These are phyloP conservation scores for Yueomyces sinensis DNA, from an alignment of 805 yeast genomes.

Conservation along the genomic window DNA sequence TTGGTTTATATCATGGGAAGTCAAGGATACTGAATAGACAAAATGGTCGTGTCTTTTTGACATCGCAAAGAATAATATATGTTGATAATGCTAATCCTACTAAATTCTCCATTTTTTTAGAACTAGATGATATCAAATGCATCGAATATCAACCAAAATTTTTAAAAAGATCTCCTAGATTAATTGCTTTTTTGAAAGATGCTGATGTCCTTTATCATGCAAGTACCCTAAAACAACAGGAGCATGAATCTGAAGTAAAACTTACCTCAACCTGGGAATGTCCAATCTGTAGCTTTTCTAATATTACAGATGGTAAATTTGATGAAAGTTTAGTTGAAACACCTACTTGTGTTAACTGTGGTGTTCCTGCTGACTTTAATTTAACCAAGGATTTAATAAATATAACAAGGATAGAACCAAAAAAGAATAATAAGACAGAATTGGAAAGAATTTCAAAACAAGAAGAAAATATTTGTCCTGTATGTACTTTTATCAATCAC, in stretches of 20 bases:
- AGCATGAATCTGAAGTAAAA: not conserved
- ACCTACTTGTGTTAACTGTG: constrained; percentile 50
- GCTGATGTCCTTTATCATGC: not conserved
- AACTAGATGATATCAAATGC: constrained; percentile 28
- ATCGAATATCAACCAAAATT: constrained; percentile 41
- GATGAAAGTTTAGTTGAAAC: constrained; percentile 10
- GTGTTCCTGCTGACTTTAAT: constrained; percentile 34
- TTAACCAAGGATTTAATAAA: constrained; percentile 24
- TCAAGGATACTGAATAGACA: constrained; percentile 51
- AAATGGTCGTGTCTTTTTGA: constrained; percentile 66
- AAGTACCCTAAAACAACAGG: not conserved
- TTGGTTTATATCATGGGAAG: constrained; percentile 74
- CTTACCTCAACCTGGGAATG: constrained; percentile 52
- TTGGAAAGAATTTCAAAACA: no score
- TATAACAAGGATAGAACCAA: constrained; percentile 1
- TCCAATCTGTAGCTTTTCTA: constrained; percentile 52
- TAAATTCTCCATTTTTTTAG: constrained; percentile 33
- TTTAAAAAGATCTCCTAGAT: constrained; percentile 65
- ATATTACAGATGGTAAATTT: constrained; percentile 16
- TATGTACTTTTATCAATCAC: constrained; percentile 76
- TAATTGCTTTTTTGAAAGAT: constrained; percentile 31
- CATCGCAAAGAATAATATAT: constrained; percentile 60
- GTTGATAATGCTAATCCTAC: constrained; percentile 39
- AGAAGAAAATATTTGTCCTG: constrained; percentile 28
- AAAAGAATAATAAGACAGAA: not conserved